Base-by-base conservation (phyloP, 2,329 filamentous ascomycete species). In the Aspergillus latus region DNA sequence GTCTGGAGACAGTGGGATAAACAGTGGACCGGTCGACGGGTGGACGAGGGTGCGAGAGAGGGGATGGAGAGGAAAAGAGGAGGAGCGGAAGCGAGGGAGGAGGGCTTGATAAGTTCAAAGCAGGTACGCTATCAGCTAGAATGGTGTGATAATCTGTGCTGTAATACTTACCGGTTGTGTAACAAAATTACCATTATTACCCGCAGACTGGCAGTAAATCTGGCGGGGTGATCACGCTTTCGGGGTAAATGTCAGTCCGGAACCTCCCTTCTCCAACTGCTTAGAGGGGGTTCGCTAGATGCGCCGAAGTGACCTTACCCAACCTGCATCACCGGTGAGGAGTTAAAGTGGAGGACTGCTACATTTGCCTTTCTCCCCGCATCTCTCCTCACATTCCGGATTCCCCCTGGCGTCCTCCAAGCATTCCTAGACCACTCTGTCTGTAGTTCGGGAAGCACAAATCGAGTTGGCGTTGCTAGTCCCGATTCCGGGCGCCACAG, bases 311-410 rank as follows among this genome's bases (percentile, higher is more conserved):
- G 66, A 65, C 64, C 43, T 64, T 65, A 59, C 60, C 65, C 51
- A 59, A 62, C 58, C 52, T 11, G 61, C 55, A 48, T 30, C 49
- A 49, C 54, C 68, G 68, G 68, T 71, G 68, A 68, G 52, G 39
- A 51, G 32, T 29, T 11, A 28, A n/a, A 28, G 49, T 34, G 40
- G 52, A 51, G 5, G 48, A 49, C 49, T 30, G 37, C 28, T 39
- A 32, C 34, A 11, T 45, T 49, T 42, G 39, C 26, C 42, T 47
- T 36, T 36, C 40, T 42, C 43, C 36, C 56, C 56, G 48, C 52
- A 58, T 30, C 29, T 43, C 28, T 34, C 15, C 21, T 49, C 29
- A 30, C 46, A 28, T 44, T 2, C 39, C 37, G 21, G 21, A 21
- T 21, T 21, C 21, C 21, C 21, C 21, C 21, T 21, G 21, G 21